Conservation (phyloP, 2,329 filamentous ascomycete species). For the Ascochyta fabae region DNA sequence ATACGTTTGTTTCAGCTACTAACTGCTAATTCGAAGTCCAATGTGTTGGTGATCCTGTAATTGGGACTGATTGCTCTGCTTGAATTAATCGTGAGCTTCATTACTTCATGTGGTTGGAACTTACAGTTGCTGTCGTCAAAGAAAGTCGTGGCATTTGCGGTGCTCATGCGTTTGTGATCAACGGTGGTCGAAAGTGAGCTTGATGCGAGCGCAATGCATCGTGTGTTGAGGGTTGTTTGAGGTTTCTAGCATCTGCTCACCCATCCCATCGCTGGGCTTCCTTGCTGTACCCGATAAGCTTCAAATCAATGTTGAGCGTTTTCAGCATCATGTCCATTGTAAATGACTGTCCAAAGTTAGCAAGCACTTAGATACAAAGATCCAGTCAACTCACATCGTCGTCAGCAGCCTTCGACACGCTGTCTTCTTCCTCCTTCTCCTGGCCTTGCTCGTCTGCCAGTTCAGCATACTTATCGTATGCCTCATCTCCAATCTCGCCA, state of each 20-base stretch:
- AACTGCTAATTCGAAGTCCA: neutral
- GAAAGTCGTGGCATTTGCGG: neutral
- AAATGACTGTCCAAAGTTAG: slow-evolving; percentile 56
- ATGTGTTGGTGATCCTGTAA: neutral
- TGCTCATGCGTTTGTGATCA: slow-evolving; percentile 31
- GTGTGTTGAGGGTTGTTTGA: neutral
- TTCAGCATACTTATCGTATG: slow-evolving; percentile 54
- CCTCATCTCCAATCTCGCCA: slow-evolving; percentile 53
- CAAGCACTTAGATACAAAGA: neutral
- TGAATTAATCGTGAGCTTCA: neutral
- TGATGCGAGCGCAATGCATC: slow-evolving; percentile 22
- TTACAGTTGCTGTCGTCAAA: neutral
- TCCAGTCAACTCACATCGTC: slow-evolving; percentile 51
- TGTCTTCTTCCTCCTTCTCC: slow-evolving; percentile 47
- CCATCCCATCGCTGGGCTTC: slow-evolving; percentile 64
- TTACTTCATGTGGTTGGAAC: neutral
- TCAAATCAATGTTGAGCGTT: slow-evolving; percentile 67
- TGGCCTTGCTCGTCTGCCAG: slow-evolving; percentile 49
- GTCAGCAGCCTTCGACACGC: slow-evolving; percentile 35
- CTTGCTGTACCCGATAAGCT: slow-evolving; percentile 69
- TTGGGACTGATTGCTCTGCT: neutral
- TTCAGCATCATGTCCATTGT: slow-evolving; percentile 74
- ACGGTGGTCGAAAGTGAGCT: slow-evolving; percentile 38
- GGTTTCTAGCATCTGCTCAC: slow-evolving; percentile 39
- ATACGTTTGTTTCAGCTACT: neutral